These are phyloP conservation scores for Mortierella sp. DNA, from an alignment of 371 early-diverging fungal species.

Conservation along the genomic window DNA sequence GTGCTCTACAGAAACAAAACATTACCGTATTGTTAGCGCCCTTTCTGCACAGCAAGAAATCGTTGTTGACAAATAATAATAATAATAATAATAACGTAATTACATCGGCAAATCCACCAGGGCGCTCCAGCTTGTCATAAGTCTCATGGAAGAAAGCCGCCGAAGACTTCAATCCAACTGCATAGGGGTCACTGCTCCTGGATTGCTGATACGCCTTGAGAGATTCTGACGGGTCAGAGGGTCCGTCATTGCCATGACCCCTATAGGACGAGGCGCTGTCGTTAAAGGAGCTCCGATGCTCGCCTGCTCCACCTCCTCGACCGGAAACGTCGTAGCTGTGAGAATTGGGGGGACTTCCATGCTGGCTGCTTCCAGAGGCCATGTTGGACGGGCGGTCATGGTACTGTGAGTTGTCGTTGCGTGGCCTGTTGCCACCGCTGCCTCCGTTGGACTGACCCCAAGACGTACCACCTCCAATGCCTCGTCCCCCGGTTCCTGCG, in stretches of 20 bases:
- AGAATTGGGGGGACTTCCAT: slow-evolving; percentile 1
- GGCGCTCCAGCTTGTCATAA: slow-evolving; percentile 27
- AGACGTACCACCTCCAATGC: not conserved
- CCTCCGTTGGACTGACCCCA: not conserved
- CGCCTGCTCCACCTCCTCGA: not conserved
- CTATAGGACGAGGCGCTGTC: not conserved
- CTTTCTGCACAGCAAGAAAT: not conserved
- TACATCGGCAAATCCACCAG: slow-evolving; percentile 39
- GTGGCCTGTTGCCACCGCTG: not conserved
- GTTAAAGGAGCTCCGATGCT: not conserved
- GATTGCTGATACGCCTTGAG: slow-evolving; percentile 25
- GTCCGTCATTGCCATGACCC: not conserved
- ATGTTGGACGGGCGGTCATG: not conserved
- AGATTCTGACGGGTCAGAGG: slow-evolving; percentile 22
- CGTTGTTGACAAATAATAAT: not conserved
- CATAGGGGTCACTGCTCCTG: slow-evolving; percentile 27
- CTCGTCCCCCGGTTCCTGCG: no score
- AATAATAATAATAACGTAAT: not conserved
- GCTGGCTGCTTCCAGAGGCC: not conserved
- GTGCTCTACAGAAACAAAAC: slow-evolving; percentile 8
- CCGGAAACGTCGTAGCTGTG: not conserved
- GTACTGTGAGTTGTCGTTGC: slow-evolving; percentile 3
- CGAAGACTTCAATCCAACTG: slow-evolving; percentile 13
- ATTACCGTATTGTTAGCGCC: no score
- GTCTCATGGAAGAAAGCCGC: slow-evolving; percentile 24